Conservation (phyloP, 2,329 filamentous ascomycete species). For the Diaporthe australafricana region DNA sequence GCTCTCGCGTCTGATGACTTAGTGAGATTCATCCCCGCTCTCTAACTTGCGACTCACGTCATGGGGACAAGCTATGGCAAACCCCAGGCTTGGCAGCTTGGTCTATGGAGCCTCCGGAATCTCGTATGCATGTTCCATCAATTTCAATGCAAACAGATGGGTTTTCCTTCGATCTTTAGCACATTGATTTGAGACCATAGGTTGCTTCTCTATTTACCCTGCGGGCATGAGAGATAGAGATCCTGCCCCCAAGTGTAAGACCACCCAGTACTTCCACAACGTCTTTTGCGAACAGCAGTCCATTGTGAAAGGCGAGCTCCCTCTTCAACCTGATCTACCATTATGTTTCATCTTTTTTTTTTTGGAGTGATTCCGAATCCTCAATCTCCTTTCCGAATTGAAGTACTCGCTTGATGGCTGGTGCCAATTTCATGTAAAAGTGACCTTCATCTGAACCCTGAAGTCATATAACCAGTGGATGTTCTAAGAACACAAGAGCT, state of each 20-base stretch:
- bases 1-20: neutral
- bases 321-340: neutral
- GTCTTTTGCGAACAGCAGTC: neutral
- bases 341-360: too few relatives aligned
- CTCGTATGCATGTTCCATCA: neutral
- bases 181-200: neutral
- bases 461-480: too few relatives aligned
- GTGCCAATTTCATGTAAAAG: too few relatives aligned
- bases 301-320: too few relatives aligned
- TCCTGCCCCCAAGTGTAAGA: neutral
- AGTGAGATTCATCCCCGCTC: neutral
- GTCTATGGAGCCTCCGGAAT: neutral
- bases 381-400: too few relatives aligned
- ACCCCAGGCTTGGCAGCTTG: neutral
- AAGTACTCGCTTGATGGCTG: neutral
- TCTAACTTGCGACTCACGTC: neutral
- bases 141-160: neutral
- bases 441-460: too few relatives aligned
- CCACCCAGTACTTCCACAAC: neutral
- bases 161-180: neutral
- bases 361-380: too few relatives aligned
- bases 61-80: neutral
- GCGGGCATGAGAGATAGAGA: neutral
- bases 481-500: neutral
- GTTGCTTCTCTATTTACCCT: neutral